These are phyloP conservation scores for Crithidia sp. DNA, from an alignment of 208 protist species.

Conservation along the genomic window DNA sequence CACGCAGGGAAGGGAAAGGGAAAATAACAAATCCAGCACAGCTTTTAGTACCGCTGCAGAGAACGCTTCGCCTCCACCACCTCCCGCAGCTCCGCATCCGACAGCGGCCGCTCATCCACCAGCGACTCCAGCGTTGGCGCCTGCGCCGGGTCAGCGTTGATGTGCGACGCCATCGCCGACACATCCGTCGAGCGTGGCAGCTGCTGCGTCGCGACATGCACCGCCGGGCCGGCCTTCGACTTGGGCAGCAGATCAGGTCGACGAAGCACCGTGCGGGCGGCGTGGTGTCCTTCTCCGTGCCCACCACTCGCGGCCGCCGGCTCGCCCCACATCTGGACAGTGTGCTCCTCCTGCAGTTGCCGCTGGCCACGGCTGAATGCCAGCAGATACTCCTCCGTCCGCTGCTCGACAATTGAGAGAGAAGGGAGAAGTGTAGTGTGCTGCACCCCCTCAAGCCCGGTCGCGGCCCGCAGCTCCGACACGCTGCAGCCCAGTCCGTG, in stretches of 20 bases:
- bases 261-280: slow-evolving; percentile 45
- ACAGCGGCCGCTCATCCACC: slow-evolving; percentile 32
- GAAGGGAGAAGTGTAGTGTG: slow-evolving; percentile 34
- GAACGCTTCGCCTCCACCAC: slow-evolving; percentile 27
- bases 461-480: slow-evolving; percentile 24
- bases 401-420: slow-evolving; percentile 74
- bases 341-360: slow-evolving; percentile 13
- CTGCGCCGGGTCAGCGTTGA: neutral
- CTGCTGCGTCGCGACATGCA: slow-evolving; percentile 6
- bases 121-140: slow-evolving; percentile 18
- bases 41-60: neutral
- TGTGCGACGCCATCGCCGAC: neutral
- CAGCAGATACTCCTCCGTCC: slow-evolving; percentile 78
- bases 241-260: slow-evolving; percentile 40
- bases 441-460: slow-evolving; percentile 40
- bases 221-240: slow-evolving; percentile 5
- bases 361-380: slow-evolving; percentile 36
- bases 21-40: neutral
- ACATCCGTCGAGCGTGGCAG: slow-evolving; percentile 50
- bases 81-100: slow-evolving; percentile 27
- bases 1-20: slow-evolving; percentile 10
- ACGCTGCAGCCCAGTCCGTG: slow-evolving; percentile 51
- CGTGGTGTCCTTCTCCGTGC: slow-evolving; percentile 12
- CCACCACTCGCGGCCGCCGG: neutral
- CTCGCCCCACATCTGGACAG: slow-evolving; percentile 8